These are phyloP conservation scores for Phytopythium aichiense DNA, from an alignment of 352 stramenopile genomes.

Conservation along the genomic window DNA sequence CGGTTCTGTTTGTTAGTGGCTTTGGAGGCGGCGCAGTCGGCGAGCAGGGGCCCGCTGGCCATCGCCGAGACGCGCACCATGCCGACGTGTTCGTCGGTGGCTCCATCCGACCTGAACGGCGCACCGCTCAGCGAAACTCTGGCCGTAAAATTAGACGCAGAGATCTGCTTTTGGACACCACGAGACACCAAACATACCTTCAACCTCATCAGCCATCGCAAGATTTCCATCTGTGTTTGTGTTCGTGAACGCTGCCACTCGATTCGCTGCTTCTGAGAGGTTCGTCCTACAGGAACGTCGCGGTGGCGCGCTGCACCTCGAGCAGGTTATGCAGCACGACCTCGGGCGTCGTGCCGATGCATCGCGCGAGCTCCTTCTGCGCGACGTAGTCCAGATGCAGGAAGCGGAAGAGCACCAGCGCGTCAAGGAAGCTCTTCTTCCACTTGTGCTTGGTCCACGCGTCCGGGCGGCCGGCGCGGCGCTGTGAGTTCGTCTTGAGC, in stretches of 20 bases:
- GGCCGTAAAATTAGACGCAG: neutral
- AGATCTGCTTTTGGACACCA: neutral
- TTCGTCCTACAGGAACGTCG: slow-evolving; percentile 53
- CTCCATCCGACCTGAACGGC: too few relatives aligned
- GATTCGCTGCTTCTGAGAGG: neutral
- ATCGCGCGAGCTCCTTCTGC: slow-evolving; percentile 84
- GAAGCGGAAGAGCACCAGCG: slow-evolving; percentile 77
- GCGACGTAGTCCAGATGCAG: slow-evolving; percentile 81
- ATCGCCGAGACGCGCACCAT: neutral
- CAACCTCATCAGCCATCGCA: too few relatives aligned
- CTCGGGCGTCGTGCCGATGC: slow-evolving; percentile 86
- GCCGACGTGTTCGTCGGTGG: too few relatives aligned
- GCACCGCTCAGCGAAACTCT: too few relatives aligned
- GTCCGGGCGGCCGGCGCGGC: slow-evolving; percentile 57
- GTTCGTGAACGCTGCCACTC: neutral
- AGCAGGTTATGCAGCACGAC: slow-evolving; percentile 87
- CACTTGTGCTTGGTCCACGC: slow-evolving; percentile 88
- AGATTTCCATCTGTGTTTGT: neutral
- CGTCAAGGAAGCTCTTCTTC: slow-evolving; percentile 87
- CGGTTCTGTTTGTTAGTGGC: neutral
- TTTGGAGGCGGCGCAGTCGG: neutral
- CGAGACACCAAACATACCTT: neutral
- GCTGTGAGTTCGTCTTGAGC: slow-evolving; percentile 63
- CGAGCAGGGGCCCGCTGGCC: neutral
- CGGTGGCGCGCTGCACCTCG: slow-evolving; percentile 74